These are phyloP conservation scores for Aulographum hederae DNA, from an alignment of 2,329 filamentous ascomycete species.

Conservation along the genomic window DNA sequence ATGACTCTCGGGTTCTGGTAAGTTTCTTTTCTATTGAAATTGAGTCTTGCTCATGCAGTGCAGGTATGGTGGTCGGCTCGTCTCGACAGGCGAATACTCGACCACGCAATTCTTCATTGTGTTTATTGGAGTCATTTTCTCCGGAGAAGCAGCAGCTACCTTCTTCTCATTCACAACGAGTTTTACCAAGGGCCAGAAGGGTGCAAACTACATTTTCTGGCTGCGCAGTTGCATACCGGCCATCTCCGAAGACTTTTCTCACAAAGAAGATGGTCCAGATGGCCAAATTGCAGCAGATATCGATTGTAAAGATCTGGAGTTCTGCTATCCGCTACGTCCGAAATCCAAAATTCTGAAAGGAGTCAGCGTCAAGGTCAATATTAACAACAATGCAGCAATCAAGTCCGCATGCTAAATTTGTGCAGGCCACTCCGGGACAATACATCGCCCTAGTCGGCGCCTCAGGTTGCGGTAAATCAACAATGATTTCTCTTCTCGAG, in stretches of 20 bases:
- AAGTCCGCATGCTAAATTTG: conserved; percentile 5
- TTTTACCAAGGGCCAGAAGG: conserved; percentile 16
- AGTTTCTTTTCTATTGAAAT: conserved; percentile 4
- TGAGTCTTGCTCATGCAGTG: conserved; percentile 28
- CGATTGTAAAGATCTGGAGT: conserved; percentile 9
- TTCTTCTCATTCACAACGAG: conserved; percentile 49
- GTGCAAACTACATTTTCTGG: conserved; percentile 27
- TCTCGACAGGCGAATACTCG: conserved; percentile 31
- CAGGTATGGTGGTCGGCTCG: conserved; percentile 46
- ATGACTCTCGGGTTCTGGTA: conserved; percentile 5
- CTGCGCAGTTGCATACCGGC: conserved; percentile 18
- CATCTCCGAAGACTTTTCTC: conserved; percentile 21
- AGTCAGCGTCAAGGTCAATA: conserved; percentile 1
- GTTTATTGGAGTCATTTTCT: conserved; percentile 1
- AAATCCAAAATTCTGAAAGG: conserved; percentile 14
- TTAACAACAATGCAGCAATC: not conserved
- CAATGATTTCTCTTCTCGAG: conserved; percentile 41
- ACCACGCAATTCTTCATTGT: conserved; percentile 22
- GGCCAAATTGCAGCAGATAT: conserved; percentile 10
- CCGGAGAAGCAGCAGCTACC: conserved; percentile 40
- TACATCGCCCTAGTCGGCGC: conserved; percentile 54
- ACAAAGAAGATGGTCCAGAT: conserved; percentile 9
- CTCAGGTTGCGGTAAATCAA: conserved; percentile 56
- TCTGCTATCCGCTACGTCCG: conserved; percentile 5
- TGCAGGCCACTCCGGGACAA: conserved; percentile 47